Evolutionary conservation across 352 stramenopile genomes (phyloP).

Genomic region (Phytophthora brassicae): DNA sequence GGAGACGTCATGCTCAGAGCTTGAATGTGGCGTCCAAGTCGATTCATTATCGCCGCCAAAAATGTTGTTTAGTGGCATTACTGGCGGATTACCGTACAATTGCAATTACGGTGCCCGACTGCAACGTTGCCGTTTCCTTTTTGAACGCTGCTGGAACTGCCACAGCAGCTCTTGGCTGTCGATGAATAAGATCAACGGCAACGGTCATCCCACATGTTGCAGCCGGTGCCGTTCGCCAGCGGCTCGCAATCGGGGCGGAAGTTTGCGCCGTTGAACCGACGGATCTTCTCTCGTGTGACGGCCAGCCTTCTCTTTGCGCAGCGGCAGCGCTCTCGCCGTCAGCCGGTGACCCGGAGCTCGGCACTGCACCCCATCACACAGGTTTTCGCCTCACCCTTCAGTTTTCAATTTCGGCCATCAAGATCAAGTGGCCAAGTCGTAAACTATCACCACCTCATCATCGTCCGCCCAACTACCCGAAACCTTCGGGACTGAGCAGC

Average conservation of each 20-base stretch:
- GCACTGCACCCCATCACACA: constrained; percentile 26
- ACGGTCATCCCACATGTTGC: background rate
- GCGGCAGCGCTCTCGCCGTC: constrained; percentile 19
- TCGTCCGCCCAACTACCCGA: constrained; percentile 4
- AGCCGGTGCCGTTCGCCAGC: background rate
- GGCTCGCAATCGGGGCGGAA: constrained; percentile 21
- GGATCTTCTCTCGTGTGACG: constrained; percentile 38
- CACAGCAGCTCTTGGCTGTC: background rate
- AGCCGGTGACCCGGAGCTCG: constrained; percentile 27
- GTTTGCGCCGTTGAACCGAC: constrained; percentile 27
- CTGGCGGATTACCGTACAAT: background rate
- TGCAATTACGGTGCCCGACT: background rate
- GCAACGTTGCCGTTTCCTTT: background rate
- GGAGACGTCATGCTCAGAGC: too few relatives aligned
- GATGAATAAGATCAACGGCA: background rate
- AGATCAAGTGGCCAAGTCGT: constrained; percentile 12
- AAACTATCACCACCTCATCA: constrained; percentile 22
- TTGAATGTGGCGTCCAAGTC: too few relatives aligned
- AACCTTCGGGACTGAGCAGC: constrained; percentile 32
- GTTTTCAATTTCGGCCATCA: constrained; percentile 16
- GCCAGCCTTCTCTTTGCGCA: constrained; percentile 9
- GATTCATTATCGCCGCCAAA: background rate
- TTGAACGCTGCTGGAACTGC: background rate
- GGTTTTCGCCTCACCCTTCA: constrained; percentile 23
- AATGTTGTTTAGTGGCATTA: background rate